Percentiles rank a stretch among this genome's conserved stretches.
Evolutionary conservation across 2,329 filamentous ascomycete species (phyloP).

Genomic region (Conoideocrella luteorostrata): DNA sequence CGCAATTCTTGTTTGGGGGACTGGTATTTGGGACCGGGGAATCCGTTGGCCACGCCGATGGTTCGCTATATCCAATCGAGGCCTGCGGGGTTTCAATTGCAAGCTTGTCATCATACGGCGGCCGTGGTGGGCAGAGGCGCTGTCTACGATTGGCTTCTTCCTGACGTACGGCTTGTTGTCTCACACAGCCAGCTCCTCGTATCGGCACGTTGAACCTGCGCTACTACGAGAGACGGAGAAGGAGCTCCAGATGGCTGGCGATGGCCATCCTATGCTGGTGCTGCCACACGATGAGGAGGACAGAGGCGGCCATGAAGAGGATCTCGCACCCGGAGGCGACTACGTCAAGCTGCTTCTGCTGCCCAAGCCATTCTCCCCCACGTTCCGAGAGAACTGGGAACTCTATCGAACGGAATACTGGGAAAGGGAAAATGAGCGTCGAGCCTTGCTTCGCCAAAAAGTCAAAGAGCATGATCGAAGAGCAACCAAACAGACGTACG

Average conservation of each 20-base stretch:
- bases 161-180: constrained; percentile 71
- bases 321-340: constrained; percentile 83
- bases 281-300: constrained; percentile 51
- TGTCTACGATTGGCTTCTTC: constrained; percentile 68
- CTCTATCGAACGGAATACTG: constrained; percentile 90
- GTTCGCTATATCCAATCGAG: constrained; percentile 83
- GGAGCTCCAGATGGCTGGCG: constrained; percentile 43
- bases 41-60: constrained; percentile 90
- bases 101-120: constrained; percentile 88
- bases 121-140: constrained; percentile 71
- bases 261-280: constrained; percentile 35
- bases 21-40: constrained; percentile 92
- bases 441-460: constrained; percentile 63
- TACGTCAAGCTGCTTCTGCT: constrained; percentile 85
- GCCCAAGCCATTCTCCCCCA: constrained; percentile 90
- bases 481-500: constrained; percentile 59
- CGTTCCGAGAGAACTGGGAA: constrained; percentile 96
- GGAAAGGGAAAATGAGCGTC: constrained; percentile 91
- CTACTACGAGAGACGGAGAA: constrained; percentile 55
- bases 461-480: constrained; percentile 63
- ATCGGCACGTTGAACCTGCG: constrained; percentile 67
- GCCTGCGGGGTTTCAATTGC: constrained; percentile 86
- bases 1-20: constrained; percentile 81
- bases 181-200: constrained; percentile 60
- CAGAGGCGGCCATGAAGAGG: constrained; percentile 71